Evolutionary conservation across 805 yeast species (phyloP), one percentile per base, ranked within the genome.

Genomic region (Starmera dryadoides): DNA sequence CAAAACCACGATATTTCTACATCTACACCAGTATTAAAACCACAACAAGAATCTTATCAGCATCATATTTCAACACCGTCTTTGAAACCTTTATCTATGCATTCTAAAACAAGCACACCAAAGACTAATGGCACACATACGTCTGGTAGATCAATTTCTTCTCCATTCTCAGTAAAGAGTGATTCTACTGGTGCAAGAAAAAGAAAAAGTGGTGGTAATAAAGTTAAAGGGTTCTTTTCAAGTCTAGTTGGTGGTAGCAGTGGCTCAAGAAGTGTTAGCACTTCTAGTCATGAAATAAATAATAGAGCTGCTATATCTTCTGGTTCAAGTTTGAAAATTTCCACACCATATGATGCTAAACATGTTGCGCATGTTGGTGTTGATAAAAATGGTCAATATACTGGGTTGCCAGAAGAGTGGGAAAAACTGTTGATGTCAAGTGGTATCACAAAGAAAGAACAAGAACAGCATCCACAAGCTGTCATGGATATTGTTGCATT

Each of bases 401-500:
- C 93, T 1, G 98, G 97, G 3, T 66, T 93, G 33, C 98, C 98
- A 0, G 81, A 77, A 22, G 95, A 87, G 53, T 93, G 98, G 98
- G 87, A 87, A 45, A 74, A 77, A 45, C 68, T 89, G 28, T 69
- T 93, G 38, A 73, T 81, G 11, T 85, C 93, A 2, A 83, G 88
- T 52, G 96, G 96, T 38, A 88, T 93, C 42, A 78, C 96, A 6
- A 79, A 75, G 46, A 83, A 77, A 46, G 98, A 93, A 53, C 95
- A 87, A 63, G 81, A 81, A 55, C 85, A 82, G 44, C 86, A 93
- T 60, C 96, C 97, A 2, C 89, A 86, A 59, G 96, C 96, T 1
- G 95, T 93, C 5, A 83, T 83, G 71, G 95, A 87, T 53, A 88
- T 86, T 43, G 87, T 87, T 21, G 87, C 86, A 33, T 87, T 87